Percentiles rank a stretch among this genome's conserved stretches.
These are phyloP conservation scores for Ophiostoma sp. DNA, from an alignment of 2,329 filamentous ascomycete species.

Conservation along the genomic window DNA sequence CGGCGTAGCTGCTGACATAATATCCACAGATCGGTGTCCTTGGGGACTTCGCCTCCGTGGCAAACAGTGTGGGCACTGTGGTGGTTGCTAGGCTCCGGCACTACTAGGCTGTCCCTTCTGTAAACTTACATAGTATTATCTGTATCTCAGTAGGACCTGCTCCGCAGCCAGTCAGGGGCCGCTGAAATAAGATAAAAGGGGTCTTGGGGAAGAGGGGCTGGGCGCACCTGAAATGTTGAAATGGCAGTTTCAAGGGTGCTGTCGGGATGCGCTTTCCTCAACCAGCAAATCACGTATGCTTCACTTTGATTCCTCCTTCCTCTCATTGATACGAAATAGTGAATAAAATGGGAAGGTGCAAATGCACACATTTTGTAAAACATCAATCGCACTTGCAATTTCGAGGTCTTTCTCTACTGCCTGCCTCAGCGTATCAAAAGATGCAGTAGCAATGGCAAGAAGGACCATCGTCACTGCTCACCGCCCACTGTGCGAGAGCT, in stretches of 20 bases:
- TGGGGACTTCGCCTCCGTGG: constrained; percentile 5
- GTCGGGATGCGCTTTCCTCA: neutral
- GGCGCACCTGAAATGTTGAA: constrained; percentile 2
- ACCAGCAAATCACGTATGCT: neutral
- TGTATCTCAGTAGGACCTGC: neutral
- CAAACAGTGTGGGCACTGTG: constrained; percentile 12
- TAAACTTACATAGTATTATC: neutral
- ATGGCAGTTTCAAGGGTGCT: neutral
- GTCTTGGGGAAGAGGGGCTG: constrained; percentile 10
- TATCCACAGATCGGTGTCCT: neutral
- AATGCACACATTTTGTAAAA: neutral
- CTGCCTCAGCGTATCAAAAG: neutral
- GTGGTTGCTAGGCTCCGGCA: constrained; percentile 7
- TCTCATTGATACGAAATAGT: neutral
- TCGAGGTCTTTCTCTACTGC: neutral
- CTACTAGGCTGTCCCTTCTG: constrained; percentile 3
- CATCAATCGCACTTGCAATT: constrained; percentile 6
- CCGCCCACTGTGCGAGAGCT: constrained; percentile 13
- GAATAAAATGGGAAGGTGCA: neutral
- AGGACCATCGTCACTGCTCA: constrained; percentile 2
- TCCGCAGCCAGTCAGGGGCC: constrained; percentile 12
- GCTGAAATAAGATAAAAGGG: constrained; percentile 6
- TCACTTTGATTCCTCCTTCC: neutral
- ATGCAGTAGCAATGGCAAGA: neutral
- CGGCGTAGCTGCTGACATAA: neutral